Conservation (phyloP, 352 stramenopile species). For the Globisporangium spinosum region DNA sequence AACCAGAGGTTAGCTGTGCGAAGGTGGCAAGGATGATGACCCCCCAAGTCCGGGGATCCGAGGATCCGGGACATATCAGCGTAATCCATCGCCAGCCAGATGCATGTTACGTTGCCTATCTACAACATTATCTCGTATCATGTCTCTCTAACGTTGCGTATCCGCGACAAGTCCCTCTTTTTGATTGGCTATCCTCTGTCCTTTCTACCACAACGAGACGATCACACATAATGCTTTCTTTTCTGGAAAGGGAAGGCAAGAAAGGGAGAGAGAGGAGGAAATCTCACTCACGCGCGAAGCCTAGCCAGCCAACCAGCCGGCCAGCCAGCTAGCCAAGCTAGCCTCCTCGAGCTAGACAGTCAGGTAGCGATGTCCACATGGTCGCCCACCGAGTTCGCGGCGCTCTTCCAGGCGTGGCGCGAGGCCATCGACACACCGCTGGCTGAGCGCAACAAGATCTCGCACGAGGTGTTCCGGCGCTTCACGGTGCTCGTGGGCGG, state of each 20-base stretch:
- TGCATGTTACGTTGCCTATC: not conserved
- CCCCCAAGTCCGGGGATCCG: no score
- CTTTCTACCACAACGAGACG: not conserved
- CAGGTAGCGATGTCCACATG: conserved; percentile 10
- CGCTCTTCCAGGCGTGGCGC: conserved; percentile 20
- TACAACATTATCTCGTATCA: not conserved
- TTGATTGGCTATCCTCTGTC: not conserved
- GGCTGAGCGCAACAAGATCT: conserved; percentile 18
- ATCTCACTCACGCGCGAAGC: not conserved
- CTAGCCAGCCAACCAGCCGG: not conserved
- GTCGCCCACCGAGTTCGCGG: conserved; percentile 12
- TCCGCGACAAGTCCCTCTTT: not conserved
- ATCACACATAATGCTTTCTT: not conserved
- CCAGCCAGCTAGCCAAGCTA: not conserved
- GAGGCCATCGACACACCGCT: conserved; percentile 16
- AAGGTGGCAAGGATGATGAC: no score
- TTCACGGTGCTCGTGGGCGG: conserved; percentile 13
- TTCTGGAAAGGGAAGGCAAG: not conserved
- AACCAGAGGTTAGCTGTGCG: no score
- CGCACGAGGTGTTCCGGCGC: conserved; percentile 15
- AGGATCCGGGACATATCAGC: no score
- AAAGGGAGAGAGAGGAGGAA: not conserved
- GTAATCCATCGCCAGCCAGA: no score
- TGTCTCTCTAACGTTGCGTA: not conserved
- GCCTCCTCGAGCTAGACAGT: not conserved